These are phyloP conservation scores for Chaetomiaceae sp. DNA, from an alignment of 2,329 filamentous ascomycete species.

Conservation along the genomic window DNA sequence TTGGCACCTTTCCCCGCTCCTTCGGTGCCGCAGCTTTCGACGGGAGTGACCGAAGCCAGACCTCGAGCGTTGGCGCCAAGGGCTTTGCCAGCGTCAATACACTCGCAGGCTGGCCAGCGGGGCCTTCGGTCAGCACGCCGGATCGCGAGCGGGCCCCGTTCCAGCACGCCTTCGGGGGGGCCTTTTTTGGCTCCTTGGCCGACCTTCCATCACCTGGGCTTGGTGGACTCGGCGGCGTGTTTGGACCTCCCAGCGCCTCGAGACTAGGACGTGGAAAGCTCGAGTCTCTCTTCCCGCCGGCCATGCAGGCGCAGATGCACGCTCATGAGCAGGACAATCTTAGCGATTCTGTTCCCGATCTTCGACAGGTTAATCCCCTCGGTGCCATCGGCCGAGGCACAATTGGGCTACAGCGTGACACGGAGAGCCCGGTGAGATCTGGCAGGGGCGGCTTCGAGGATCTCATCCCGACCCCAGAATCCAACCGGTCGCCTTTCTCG, in stretches of 20 bases:
- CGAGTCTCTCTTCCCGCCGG: conserved; percentile 78
- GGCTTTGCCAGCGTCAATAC: conserved; percentile 62
- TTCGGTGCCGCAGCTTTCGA: conserved; percentile 53
- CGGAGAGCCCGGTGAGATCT: conserved; percentile 55
- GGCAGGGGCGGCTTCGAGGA: conserved; percentile 55
- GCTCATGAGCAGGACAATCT: conserved; percentile 60
- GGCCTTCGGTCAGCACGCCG: conserved; percentile 59
- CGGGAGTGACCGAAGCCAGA: conserved; percentile 86
- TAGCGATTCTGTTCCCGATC: conserved; percentile 54
- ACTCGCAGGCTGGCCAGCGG: conserved; percentile 58
- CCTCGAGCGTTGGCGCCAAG: conserved; percentile 79
- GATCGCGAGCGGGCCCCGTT: conserved; percentile 59
- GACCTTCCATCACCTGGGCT: conserved; percentile 75
- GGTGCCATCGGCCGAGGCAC: conserved; percentile 63
- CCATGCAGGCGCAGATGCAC: conserved; percentile 91
- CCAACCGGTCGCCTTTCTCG: conserved; percentile 36
- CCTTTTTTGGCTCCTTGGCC: conserved; percentile 70
- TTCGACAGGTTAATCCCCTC: conserved; percentile 58
- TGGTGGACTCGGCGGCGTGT: conserved; percentile 63
- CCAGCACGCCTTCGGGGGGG: conserved; percentile 65
- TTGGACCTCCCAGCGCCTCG: conserved; percentile 59
- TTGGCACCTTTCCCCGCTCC: conserved; percentile 52
- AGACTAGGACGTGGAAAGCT: conserved; percentile 75
- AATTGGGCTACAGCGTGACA: conserved; percentile 54
- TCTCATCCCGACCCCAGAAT: conserved; percentile 41